Evolutionary conservation across 176 grass and related monocot species (phyloP), one percentile per base, ranked within the genome.

Genomic region (Bolboschoenus planiculmis): DNA sequence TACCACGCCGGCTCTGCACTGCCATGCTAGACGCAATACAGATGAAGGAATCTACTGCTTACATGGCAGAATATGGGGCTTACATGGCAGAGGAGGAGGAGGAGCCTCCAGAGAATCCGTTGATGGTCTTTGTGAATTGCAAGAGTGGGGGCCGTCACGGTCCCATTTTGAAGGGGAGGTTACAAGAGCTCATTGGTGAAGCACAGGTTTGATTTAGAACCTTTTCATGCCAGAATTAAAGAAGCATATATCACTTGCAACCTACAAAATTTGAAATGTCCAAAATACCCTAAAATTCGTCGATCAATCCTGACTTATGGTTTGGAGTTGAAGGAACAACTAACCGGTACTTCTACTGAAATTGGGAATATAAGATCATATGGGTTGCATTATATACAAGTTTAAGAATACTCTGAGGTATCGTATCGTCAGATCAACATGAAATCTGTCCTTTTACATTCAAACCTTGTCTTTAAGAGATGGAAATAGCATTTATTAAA

Each of bases 101-200:
- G 15, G 92, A 95, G 84, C 85, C 85, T 8, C 85, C 90, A 16
- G 90, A 95, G 83, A 83, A 84, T 30, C 95, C 95, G 14, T 81
- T 98, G 26, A 56, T 98, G 40, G 92, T 91, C 1, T 95, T 98
- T 81, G 86, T 98, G 57, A 98, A 98, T 85, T 93, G 90, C 57
- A 91, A 88, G 24, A 98, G 95, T 39, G 95, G 95, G n/a, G 92
- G 90, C 0, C 92, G 90, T 35, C 89, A 91, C 46, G 96, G 96
- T 4, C 87, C 90, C 33, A 81, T 98, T 88, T 86, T 98, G 70
- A 98, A 95, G 81, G 65, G 88, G 71, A 88, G 92, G 81, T 86
- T 95, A 57, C 87, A 98, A 87, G 89, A 91, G 27, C 86, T 98
- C 81, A 93, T 95, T 62, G 92, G 92, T 26, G 87, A 90, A 82